Percentiles rank a stretch among this genome's conserved stretches.
Conservation (phyloP, 768 basidiomycete genomes). For the Boletus sp. region DNA sequence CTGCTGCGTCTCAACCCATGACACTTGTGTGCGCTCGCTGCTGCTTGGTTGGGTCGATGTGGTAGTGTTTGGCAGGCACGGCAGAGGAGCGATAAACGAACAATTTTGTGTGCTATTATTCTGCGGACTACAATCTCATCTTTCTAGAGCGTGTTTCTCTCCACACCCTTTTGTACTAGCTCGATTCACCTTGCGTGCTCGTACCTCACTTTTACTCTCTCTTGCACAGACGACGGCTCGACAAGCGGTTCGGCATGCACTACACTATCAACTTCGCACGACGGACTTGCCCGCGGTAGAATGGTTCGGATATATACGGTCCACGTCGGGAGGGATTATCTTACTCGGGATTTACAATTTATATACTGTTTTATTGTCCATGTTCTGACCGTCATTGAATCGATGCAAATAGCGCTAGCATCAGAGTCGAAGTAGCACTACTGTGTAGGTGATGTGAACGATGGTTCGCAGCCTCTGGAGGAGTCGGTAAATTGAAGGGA, state of each 20-base stretch:
- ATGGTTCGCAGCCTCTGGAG: no score
- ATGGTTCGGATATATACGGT: no score
- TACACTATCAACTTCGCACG: background rate
- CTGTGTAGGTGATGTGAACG: no score
- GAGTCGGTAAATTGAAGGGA: no score
- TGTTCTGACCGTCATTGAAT: no score
- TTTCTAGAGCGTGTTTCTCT: background rate
- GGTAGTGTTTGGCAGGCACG: background rate
- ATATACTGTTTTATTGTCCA: no score
- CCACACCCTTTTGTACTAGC: background rate
- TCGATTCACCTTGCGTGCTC: background rate
- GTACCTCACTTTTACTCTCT: background rate
- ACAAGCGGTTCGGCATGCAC: background rate
- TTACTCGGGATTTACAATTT: no score
- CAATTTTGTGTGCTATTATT: background rate
- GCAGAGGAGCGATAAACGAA: background rate
- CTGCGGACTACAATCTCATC: background rate
- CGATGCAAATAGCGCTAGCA: no score
- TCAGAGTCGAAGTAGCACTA: no score
- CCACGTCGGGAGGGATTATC: no score
- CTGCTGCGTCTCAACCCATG: slow-evolving; percentile 52
- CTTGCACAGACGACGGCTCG: background rate
- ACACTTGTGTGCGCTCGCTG: background rate
- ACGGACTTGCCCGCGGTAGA: background rate
- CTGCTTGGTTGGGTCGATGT: background rate